Conservation (phyloP, 78 protist genomes). For the Protostelium mycophagum region DNA sequence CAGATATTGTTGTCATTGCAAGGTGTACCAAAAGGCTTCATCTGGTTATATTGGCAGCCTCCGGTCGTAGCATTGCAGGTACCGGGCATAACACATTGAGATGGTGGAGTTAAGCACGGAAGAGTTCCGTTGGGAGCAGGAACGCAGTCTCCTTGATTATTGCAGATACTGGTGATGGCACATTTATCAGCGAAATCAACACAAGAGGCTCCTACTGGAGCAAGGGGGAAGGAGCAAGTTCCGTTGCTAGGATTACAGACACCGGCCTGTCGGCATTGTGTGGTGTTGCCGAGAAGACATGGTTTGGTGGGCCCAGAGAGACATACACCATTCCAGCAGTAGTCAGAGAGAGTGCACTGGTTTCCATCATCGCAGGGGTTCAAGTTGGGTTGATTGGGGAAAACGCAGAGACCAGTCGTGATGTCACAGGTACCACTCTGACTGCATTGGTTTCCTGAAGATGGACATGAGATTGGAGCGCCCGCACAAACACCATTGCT, state of each 20-base stretch:
- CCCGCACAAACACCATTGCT: slow-evolving; percentile 4
- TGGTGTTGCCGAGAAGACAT: not conserved
- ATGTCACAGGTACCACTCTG: not conserved
- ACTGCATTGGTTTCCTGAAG: not conserved
- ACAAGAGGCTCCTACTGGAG: not conserved
- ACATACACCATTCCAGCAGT: not conserved
- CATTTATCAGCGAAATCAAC: not conserved
- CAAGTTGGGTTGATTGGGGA: not conserved
- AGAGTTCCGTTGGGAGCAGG: not conserved
- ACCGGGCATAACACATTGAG: not conserved
- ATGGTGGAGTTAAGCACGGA: not conserved
- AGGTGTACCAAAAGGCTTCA: not conserved
- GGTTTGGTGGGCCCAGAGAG: not conserved
- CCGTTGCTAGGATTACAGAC: slow-evolving; percentile 5
- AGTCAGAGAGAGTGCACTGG: not conserved
- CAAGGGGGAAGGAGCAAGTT: not conserved
- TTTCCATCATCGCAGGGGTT: not conserved
- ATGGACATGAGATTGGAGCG: not conserved
- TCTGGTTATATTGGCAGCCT: not conserved
- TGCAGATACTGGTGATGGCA: not conserved
- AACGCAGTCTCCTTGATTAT: not conserved
- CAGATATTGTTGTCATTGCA: not conserved
- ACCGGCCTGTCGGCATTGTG: slow-evolving; percentile 1
- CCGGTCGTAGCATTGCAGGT: not conserved
- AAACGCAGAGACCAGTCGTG: not conserved